Conservation (phyloP, 352 stramenopile genomes). For the Phytophthora macrochlamydospora region DNA sequence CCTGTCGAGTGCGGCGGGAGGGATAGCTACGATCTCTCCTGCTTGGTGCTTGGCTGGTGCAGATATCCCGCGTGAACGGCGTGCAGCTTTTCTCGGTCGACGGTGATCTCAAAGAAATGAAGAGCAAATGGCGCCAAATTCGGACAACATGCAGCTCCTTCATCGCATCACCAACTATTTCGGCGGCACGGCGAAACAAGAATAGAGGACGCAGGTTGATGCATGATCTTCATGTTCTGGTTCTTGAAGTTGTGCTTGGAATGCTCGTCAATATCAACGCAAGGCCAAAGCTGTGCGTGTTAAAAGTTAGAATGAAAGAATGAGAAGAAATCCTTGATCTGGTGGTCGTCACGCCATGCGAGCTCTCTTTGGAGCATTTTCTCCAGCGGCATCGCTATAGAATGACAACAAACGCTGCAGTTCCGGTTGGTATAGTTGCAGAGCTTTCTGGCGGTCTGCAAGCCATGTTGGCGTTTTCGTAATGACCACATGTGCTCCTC, state of each 20-base stretch:
- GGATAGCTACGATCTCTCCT: conserved; percentile 14
- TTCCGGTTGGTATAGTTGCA: not conserved
- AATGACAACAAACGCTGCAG: not conserved
- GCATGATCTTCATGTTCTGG: not conserved
- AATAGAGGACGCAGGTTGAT: conserved; percentile 20
- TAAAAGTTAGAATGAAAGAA: no score
- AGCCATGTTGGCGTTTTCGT: not conserved
- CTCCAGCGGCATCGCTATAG: not conserved
- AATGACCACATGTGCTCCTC: not conserved
- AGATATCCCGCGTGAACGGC: not conserved
- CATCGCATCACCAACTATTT: conserved; percentile 34
- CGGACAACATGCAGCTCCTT: conserved; percentile 2
- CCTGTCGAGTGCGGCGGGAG: conserved; percentile 13
- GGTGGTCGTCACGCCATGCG: not conserved
- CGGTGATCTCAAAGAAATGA: conserved; percentile 2
- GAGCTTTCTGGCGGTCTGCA: not conserved
- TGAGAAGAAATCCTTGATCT: no score
- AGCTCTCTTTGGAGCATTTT: not conserved
- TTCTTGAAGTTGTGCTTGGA: not conserved
- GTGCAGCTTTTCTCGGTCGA: conserved; percentile 10
- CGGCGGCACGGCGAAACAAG: conserved; percentile 12
- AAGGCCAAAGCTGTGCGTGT: not conserved
- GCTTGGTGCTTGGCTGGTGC: conserved; percentile 12
- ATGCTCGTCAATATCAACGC: not conserved
- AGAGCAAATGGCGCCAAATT: conserved; percentile 1